Evolutionary conservation across 2,329 filamentous ascomycete species (phyloP), one percentile per base, ranked within the genome.

Genomic region (Didymella exigua): DNA sequence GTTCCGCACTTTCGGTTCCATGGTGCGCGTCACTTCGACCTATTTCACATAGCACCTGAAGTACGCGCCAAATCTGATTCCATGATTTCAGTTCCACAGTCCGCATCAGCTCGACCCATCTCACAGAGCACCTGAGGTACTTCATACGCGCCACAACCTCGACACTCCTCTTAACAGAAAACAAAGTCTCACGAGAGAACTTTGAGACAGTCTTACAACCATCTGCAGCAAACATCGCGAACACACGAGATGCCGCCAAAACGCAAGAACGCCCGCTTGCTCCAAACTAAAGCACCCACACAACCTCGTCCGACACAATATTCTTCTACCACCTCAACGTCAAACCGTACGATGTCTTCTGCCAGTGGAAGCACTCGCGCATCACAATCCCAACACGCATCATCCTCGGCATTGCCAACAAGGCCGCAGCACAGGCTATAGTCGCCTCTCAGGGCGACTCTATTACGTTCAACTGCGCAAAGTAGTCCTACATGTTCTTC

Each of bases 351-450:
- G 81, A 80, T 30, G 81, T 76, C 66, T 77, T 85, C 48, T 84
- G 79, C 1, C 82, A 86, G 67, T 85, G 82, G 82, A 81, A 81
- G 59, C 61, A 69, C 26, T 77, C 73, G 3, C 18, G 73, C 75
- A 84, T 84, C 62, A 72, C 52, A 31, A 76, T 78, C 47, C 74
- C 76, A 5, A 51, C 38, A 7, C 4, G 2, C 9, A 14, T 36
- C 40, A 9, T 42, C 8, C 16, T 27, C 40, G 10, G 3, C 10
- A 42, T 42, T 26, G 26, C 24, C 14, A 16, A 29, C 16, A 19
- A 11, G 16, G 8, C 40, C 2, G 11, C 40, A 3, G 13, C 26
- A 4, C 16, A 30, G n/a, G 9, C 18, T 19, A 36, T 36, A 27
- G 21, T 36, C 4, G 21, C n/a, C 9, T 8, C 13, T 3, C n/a